Conservation (phyloP, 371 early-diverging fungal species). For the Syncephalastrum monosporum region DNA sequence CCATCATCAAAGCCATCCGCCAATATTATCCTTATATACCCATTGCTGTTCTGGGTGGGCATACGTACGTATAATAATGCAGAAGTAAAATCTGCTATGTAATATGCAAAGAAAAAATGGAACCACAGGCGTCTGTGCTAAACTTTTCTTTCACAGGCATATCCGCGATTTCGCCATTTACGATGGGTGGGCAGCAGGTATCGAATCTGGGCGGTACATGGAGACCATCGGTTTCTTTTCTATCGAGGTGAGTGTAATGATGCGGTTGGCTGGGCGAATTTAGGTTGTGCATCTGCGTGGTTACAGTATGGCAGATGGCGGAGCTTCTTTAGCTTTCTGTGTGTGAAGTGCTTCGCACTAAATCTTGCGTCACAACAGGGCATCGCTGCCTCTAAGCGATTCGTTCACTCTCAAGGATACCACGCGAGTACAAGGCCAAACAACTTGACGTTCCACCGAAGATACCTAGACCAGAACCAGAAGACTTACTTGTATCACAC, state of each 20-base stretch:
- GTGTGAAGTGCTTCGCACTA: background rate
- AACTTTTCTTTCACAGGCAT: conserved; percentile 23
- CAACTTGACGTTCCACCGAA: conserved; percentile 54
- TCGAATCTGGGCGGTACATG: conserved; percentile 58
- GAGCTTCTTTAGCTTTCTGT: too few relatives aligned
- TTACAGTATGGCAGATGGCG: background rate
- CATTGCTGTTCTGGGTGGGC: conserved; percentile 59
- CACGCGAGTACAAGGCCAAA: conserved; percentile 12
- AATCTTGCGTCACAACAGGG: conserved; percentile 12
- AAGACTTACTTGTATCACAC: conserved; percentile 57
- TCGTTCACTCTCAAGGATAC: conserved; percentile 19
- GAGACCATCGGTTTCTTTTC: conserved; percentile 64
- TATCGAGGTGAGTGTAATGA: conserved; percentile 24
- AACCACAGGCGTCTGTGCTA: background rate
- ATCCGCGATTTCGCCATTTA: conserved; percentile 54
- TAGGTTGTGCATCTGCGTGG: too few relatives aligned
- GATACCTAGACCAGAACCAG: conserved; percentile 61
- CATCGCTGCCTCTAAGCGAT: conserved; percentile 14
- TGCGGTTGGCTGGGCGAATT: too few relatives aligned
- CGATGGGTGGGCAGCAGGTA: conserved; percentile 53
- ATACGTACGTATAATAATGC: conserved; percentile 20
- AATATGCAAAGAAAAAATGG: background rate
- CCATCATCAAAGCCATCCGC: conserved; percentile 52
- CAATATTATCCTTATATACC: conserved; percentile 49
- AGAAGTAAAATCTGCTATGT: background rate